phyloP scores from a whole-genome alignment of 2,329 filamentous ascomycete genomes.

The Herpotrichia juniperi region DNA sequence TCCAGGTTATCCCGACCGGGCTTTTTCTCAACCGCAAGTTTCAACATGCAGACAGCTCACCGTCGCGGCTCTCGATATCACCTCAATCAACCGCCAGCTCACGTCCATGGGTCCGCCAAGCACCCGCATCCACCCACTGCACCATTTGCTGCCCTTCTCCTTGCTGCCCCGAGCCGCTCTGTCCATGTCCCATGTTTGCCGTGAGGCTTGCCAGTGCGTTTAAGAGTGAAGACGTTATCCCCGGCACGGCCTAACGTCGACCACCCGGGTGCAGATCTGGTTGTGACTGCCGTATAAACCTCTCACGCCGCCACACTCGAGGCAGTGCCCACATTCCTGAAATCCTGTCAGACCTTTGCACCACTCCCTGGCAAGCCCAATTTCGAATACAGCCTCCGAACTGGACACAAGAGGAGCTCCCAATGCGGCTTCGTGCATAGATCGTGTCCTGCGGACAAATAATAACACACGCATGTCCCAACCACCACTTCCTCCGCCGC shows the following conservation, averaged over 20 bases:
- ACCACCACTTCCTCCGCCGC: constrained; percentile 47
- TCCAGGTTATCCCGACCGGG: constrained; percentile 25
- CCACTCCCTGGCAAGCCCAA: constrained; percentile 44
- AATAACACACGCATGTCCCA: constrained; percentile 53
- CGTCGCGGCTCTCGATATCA: constrained; percentile 20
- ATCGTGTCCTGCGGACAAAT: constrained; percentile 48
- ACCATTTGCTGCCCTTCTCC: constrained; percentile 18
- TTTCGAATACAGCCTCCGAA: constrained; percentile 41
- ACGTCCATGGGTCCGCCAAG: constrained; percentile 25
- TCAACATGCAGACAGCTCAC: constrained; percentile 20
- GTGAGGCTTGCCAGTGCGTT: constrained; percentile 43
- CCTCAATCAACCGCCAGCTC: constrained; percentile 21
- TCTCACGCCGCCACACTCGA: constrained; percentile 46
- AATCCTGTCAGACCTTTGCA: constrained; percentile 45
- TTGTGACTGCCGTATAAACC: constrained; percentile 48
- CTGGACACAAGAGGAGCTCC: constrained; percentile 42
- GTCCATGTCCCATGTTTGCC: constrained; percentile 21
- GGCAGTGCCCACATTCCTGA: constrained; percentile 47
- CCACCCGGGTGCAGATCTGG: constrained; percentile 41
- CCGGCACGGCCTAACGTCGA: constrained; percentile 43
- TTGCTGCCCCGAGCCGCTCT: constrained; percentile 3
- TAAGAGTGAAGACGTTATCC: no score
- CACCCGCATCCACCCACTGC: constrained; percentile 33
- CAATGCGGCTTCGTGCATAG: constrained; percentile 50
- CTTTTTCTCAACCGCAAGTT: constrained; percentile 18